phyloP scores from a whole-genome alignment of 768 basidiomycete genomes.

The Leccinellum rugosiceps region DNA sequence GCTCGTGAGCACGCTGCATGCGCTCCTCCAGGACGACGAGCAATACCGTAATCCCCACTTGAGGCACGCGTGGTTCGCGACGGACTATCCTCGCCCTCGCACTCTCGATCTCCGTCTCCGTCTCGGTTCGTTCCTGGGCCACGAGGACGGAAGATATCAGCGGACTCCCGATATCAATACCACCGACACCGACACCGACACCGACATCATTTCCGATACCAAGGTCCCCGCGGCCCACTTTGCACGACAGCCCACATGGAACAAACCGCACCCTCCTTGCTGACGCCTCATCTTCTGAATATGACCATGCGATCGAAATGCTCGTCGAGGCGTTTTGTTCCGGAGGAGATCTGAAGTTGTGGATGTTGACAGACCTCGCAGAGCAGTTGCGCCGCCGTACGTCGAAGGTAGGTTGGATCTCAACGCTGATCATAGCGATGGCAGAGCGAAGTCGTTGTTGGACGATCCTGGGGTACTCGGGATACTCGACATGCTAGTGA shows the following conservation, averaged over 20 bases:
- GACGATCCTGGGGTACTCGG: conserved; percentile 49
- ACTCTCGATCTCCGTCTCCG: background rate
- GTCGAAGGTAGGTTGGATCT: conserved; percentile 21
- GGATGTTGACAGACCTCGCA: conserved; percentile 43
- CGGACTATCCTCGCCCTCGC: conserved; percentile 42
- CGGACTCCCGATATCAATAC: background rate
- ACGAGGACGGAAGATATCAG: background rate
- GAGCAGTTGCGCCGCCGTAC: conserved; percentile 30
- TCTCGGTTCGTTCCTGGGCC: background rate
- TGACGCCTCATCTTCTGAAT: conserved; percentile 37
- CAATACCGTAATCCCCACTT: conserved; percentile 18
- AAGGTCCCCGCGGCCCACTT: background rate
- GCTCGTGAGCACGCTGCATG: conserved; percentile 42
- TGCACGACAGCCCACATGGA: background rate
- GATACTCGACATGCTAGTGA: conserved; percentile 56
- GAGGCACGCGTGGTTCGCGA: conserved; percentile 51
- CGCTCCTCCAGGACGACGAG: conserved; percentile 34
- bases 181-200: background rate
- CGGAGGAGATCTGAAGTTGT: conserved; percentile 37
- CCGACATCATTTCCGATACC: background rate
- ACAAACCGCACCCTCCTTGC: conserved; percentile 42
- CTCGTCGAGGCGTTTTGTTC: conserved; percentile 42
- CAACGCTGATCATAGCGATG: conserved; percentile 7
- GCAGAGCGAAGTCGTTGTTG: conserved; percentile 23
- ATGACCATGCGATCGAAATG: conserved; percentile 44